Percentiles rank a stretch among this genome's conserved stretches.
These are phyloP conservation scores for Mucor indicus DNA, from an alignment of 371 early-diverging fungal genomes.

Conservation along the genomic window DNA sequence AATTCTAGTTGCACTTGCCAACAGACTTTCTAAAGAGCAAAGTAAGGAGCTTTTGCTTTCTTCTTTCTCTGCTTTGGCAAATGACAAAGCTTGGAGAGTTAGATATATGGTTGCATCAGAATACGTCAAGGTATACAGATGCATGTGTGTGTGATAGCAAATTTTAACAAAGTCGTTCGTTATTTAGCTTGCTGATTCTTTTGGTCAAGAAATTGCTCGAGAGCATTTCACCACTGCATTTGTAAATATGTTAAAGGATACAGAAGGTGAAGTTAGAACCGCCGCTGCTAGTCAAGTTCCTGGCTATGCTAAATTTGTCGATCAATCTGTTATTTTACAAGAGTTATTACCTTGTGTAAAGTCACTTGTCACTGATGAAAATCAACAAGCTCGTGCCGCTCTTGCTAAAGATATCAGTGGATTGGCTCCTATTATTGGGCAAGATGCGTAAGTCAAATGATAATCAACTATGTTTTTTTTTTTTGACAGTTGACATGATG, in stretches of 20 bases:
- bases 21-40: conserved; percentile 73
- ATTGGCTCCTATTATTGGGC: conserved; percentile 91
- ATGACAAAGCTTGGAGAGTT: conserved; percentile 97
- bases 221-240: conserved; percentile 76
- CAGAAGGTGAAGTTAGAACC: conserved; percentile 96
- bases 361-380: conserved; percentile 88
- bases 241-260: conserved; percentile 84
- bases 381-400: conserved; percentile 95
- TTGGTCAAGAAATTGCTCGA: conserved; percentile 71
- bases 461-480: not conserved
- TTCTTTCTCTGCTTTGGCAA: conserved; percentile 71
- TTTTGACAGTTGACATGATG: not conserved
- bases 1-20: conserved; percentile 86
- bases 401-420: conserved; percentile 95
- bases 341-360: conserved; percentile 88
- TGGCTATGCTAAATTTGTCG: conserved; percentile 83
- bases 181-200: conserved; percentile 72
- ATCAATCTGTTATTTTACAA: conserved; percentile 71
- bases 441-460: conserved; percentile 69
- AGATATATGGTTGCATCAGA: conserved; percentile 97
- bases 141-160: not conserved
- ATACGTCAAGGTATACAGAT: conserved; percentile 76
- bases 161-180: too few species aligned
- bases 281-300: conserved; percentile 88
- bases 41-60: conserved; percentile 70